These are phyloP conservation scores for Botrytis sinoallii DNA, from an alignment of 2,329 filamentous ascomycete species.

Conservation along the genomic window DNA sequence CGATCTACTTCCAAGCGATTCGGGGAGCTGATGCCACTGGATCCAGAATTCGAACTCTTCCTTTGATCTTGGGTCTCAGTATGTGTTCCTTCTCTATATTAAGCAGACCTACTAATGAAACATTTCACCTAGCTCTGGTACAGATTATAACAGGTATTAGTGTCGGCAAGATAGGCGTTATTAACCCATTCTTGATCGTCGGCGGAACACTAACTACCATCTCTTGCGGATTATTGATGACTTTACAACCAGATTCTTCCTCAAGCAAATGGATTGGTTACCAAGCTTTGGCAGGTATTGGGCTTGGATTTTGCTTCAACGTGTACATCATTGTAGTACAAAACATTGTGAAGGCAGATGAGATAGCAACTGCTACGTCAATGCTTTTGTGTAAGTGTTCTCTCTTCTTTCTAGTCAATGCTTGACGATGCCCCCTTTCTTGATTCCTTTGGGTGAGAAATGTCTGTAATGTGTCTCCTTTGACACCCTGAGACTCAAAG, in stretches of 20 bases:
- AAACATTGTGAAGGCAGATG: background rate
- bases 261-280: background rate
- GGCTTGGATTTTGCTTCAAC: background rate
- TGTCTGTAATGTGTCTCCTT: too few relatives aligned
- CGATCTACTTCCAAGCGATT: constrained; percentile 45
- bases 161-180: background rate
- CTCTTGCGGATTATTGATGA: background rate
- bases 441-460: background rate
- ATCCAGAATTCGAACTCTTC: constrained; percentile 39
- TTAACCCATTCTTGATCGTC: background rate
- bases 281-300: background rate
- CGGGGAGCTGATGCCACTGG: constrained; percentile 35
- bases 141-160: background rate
- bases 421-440: background rate
- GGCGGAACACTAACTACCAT: background rate
- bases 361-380: background rate
- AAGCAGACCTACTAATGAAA: background rate
- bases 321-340: background rate
- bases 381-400: background rate
- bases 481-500: too few relatives aligned
- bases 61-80: constrained; percentile 23
- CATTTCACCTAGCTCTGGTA: background rate
- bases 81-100: background rate
- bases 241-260: background rate
- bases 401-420: too few relatives aligned